Base-by-base conservation (phyloP, 257 asterid genomes). In the Leonotis leonurus region DNA sequence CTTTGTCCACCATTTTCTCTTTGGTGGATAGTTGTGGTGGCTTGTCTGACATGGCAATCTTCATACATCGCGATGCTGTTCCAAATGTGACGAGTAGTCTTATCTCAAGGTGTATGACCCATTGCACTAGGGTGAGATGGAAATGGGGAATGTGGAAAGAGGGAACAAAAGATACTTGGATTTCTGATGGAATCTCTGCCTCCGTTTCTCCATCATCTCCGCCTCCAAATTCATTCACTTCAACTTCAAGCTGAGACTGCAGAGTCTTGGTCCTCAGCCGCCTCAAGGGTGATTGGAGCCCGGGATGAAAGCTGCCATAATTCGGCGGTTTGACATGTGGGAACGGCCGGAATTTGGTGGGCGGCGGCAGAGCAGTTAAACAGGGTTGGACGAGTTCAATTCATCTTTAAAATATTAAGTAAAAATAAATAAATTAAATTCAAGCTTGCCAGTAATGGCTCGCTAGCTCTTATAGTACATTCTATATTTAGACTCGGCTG, bases 141-240 rank as follows among this genome's bases (percentile, higher is more conserved):
- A 89, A 73, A 82, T 89, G 95, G 95, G 96, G 95, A 48, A 44
- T 80, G 81, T 89, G 96, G 95, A 86, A 86, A 77, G 95, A 76
- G 61, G 90, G 90, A 35, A 70, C 78, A 4, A 30, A 68, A 46
- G 96, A 86, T 64, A 62, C 80, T 57, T 85, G 92, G 89, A 73
- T 83, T 61, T 69, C 82, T 30, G 76, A 70, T 73, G 76, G 72
- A 56, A 41, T 70, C 22, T 76, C n/a, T n/a, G n/a, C 84, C 35
- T 46, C 83, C 64, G 18, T 41, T 60, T 65, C 83, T 16, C 13
- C 78, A 24, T 46, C 83, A 60, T 50, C 67, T 14, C 53, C 77
- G 25, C 65, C 75, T 29, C 25, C 75, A 18, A 60, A 64, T 22
- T 67, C 78, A 60, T 41, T 29, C 20, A 67, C 70, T 35, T 74